Percentiles rank a stretch among this genome's conserved stretches.
These are phyloP conservation scores for Penicillium sclerotiorum DNA, from an alignment of 2,329 filamentous ascomycete species.

Conservation along the genomic window DNA sequence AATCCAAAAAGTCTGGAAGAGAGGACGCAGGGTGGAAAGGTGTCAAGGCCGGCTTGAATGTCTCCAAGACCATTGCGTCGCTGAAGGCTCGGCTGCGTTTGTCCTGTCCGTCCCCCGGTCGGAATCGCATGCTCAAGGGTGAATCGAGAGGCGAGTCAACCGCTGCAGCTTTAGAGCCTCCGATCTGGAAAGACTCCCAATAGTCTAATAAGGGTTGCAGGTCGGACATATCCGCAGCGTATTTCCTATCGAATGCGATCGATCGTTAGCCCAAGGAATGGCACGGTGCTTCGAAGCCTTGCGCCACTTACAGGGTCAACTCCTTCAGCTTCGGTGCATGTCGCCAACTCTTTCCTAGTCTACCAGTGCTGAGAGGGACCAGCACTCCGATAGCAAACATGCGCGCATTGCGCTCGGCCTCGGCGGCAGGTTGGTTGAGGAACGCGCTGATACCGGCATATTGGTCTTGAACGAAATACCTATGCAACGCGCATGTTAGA, in stretches of 20 bases:
- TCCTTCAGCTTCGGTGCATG: conserved; percentile 76
- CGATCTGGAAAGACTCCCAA: conserved; percentile 62
- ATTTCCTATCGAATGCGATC: conserved; percentile 38
- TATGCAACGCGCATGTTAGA: conserved; percentile 35
- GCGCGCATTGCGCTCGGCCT: conserved; percentile 79
- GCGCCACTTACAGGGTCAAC: conserved; percentile 66
- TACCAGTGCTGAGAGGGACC: conserved; percentile 81
- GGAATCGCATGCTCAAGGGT: conserved; percentile 52
- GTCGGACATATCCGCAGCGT: conserved; percentile 67
- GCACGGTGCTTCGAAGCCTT: background rate
- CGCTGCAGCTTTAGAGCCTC: conserved; percentile 40
- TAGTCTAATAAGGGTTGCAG: conserved; percentile 72
- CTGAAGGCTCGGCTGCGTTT: conserved; percentile 44
- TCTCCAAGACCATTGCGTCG: conserved; percentile 45
- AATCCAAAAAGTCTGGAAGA: conserved; percentile 73
- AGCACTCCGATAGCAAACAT: conserved; percentile 92
- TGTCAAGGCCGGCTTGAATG: conserved; percentile 63
- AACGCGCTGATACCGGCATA: conserved; percentile 92
- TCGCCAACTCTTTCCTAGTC: conserved; percentile 84
- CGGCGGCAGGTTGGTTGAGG: conserved; percentile 77
- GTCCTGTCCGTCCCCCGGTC: conserved; percentile 52
- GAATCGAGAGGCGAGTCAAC: conserved; percentile 57
- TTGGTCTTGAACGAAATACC: conserved; percentile 86
- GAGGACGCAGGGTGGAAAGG: conserved; percentile 85
- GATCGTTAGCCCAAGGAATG: background rate